A percentile compares a stretch with the other conserved stretches of the same genome.
Conservation (phyloP, 768 basidiomycete species). For the Lentinus brumalis region DNA sequence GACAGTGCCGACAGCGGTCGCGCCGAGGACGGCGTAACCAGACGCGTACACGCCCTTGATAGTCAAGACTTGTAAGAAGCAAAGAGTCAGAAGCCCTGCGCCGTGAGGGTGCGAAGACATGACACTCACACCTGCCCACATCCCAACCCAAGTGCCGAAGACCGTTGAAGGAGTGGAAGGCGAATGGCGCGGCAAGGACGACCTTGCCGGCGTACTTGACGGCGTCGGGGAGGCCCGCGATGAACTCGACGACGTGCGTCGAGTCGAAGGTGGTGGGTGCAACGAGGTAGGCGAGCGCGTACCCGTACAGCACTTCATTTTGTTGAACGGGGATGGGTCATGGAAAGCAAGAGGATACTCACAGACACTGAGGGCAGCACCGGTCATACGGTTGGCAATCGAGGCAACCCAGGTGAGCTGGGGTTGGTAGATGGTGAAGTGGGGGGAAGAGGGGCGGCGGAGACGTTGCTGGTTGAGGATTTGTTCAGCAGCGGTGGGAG, state of each 20-base stretch:
- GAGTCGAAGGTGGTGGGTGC: constrained; percentile 83
- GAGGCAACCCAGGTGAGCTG: constrained; percentile 91
- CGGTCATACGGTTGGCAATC: constrained; percentile 87
- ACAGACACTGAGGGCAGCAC: constrained; percentile 78
- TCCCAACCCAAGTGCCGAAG: constrained; percentile 92
- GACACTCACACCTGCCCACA: constrained; percentile 75
- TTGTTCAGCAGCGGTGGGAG: constrained; percentile 54
- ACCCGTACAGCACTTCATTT: constrained; percentile 78
- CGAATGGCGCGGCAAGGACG: constrained; percentile 82
- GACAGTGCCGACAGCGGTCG: constrained; percentile 73
- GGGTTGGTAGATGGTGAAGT: constrained; percentile 95
- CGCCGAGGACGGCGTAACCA: constrained; percentile 84
- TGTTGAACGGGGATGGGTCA: background rate
- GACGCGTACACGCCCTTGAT: constrained; percentile 79
- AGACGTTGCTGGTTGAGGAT: constrained; percentile 90
- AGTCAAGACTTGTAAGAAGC: constrained; percentile 58
- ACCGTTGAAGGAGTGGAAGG: constrained; percentile 91
- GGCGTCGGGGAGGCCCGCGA: constrained; percentile 70
- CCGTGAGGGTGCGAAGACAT: background rate
- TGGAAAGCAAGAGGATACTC: constrained; percentile 33
- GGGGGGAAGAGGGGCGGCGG: constrained; percentile 87
- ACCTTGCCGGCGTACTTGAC: constrained; percentile 78
- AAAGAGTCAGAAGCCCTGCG: background rate
- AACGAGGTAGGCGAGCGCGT: constrained; percentile 82
- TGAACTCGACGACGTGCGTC: constrained; percentile 71